These are phyloP conservation scores for Phellinidium pouzarii DNA, from an alignment of 1,284 basidiomycete species.

Conservation along the genomic window DNA sequence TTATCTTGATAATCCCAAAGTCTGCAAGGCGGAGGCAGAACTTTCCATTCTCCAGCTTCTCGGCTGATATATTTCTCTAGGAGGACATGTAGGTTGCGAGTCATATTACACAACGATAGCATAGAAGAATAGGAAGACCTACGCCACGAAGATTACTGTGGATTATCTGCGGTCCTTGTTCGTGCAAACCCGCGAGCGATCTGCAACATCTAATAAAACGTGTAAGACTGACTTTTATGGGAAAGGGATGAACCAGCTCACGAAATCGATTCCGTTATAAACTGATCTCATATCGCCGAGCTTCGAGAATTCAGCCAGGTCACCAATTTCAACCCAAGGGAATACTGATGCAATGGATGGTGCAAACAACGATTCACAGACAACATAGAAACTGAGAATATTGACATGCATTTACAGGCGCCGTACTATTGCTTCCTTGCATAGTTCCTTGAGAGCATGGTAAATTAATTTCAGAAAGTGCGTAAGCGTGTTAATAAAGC, in stretches of 20 bases:
- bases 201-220: background rate
- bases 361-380: background rate
- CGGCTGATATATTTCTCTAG: background rate
- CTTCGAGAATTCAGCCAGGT: slow-evolving; percentile 2
- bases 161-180: slow-evolving; percentile 5
- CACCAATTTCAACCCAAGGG: slow-evolving; percentile 8
- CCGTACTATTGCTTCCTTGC: slow-evolving; percentile 12
- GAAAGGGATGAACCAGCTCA: background rate
- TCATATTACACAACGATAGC: background rate
- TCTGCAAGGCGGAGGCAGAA: background rate
- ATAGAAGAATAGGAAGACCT: background rate
- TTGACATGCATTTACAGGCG: background rate
- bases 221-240: background rate
- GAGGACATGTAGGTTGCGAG: background rate
- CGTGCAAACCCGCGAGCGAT: background rate
- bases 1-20: slow-evolving; percentile 4
- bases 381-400: slow-evolving; percentile 2
- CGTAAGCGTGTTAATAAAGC: background rate
- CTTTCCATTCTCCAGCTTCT: background rate
- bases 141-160: slow-evolving; percentile 1
- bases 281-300: background rate
- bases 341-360: slow-evolving; percentile 2
- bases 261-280: background rate
- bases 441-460: background rate
- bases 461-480: background rate